Conservation (phyloP, 1,139 yeast genomes). For the Sugiyamaella paludigena region DNA sequence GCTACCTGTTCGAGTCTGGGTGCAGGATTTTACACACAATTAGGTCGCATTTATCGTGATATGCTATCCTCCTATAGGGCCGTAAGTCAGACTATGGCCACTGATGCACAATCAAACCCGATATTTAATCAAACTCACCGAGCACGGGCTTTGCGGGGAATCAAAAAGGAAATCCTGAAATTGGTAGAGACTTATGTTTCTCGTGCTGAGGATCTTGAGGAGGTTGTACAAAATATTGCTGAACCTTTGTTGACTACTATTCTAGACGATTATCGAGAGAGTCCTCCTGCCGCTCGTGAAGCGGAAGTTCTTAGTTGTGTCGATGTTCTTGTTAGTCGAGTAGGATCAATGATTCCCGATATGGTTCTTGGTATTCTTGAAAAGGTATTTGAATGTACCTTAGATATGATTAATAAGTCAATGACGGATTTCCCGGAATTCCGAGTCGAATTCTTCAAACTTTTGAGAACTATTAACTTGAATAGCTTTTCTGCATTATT, state of each 20-base stretch:
- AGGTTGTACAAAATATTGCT: conserved; percentile 77
- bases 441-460: conserved; percentile 90
- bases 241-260: conserved; percentile 84
- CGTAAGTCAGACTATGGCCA: conserved; percentile 72
- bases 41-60: conserved; percentile 81
- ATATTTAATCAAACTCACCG: conserved; percentile 79
- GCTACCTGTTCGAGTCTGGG: conserved; percentile 93
- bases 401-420: conserved; percentile 92
- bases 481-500: conserved; percentile 83
- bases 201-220: conserved; percentile 83
- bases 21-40: conserved; percentile 84
- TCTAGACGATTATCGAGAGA: conserved; percentile 81
- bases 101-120: conserved; percentile 17
- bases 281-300: conserved; percentile 96
- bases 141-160: conserved; percentile 92
- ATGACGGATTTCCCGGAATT: conserved; percentile 97
- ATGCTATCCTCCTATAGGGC: conserved; percentile 89
- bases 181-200: conserved; percentile 85
- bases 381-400: conserved; percentile 89
- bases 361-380: conserved; percentile 86
- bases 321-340: conserved; percentile 83
- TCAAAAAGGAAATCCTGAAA: conserved; percentile 89
- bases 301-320: conserved; percentile 96
- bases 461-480: conserved; percentile 80
- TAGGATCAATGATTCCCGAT: conserved; percentile 85